These are phyloP conservation scores for Porodaedalea pini DNA, from an alignment of 1,284 basidiomycete genomes.

Conservation along the genomic window DNA sequence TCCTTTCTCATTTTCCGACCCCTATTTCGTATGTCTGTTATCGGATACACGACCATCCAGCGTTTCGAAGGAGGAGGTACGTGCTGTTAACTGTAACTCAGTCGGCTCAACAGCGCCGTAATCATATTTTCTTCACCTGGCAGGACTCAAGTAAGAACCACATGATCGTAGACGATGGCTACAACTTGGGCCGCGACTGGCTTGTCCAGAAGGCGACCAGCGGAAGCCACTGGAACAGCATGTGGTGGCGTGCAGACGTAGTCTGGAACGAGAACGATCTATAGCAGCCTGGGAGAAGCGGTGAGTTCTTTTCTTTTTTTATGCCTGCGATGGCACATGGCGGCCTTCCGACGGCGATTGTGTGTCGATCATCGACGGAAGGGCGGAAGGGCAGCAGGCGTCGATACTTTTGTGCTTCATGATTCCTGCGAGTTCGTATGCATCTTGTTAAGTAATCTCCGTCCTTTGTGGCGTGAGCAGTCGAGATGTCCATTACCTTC, in stretches of 20 bases:
- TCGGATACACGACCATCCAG: constrained; percentile 32
- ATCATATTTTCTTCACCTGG: neutral
- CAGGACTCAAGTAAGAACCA: constrained; percentile 65
- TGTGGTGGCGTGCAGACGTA: constrained; percentile 69
- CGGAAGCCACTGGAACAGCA: constrained; percentile 57
- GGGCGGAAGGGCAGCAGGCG: neutral
- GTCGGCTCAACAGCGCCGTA: neutral
- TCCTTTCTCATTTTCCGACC: neutral
- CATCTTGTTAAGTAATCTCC: neutral
- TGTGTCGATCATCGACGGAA: neutral
- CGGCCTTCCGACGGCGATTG: neutral
- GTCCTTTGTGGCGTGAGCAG: neutral
- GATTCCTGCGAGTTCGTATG: neutral
- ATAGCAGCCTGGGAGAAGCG: constrained; percentile 59
- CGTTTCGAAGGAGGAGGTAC: constrained; percentile 67
- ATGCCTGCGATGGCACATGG: neutral
- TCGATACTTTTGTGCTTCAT: too few species aligned
- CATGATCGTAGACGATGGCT: constrained; percentile 69
- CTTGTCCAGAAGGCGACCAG: constrained; percentile 61
- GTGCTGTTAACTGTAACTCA: constrained; percentile 2
- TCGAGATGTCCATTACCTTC: neutral
- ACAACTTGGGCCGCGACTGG: constrained; percentile 73
- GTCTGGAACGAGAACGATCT: constrained; percentile 64
- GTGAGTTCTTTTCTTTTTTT: constrained; percentile 36
- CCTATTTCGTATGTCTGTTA: neutral